Percentiles rank a stretch among this genome's conserved stretches.
Evolutionary conservation across 176 grass and related monocot species (phyloP).

Genomic region (Thalia dealbata): DNA sequence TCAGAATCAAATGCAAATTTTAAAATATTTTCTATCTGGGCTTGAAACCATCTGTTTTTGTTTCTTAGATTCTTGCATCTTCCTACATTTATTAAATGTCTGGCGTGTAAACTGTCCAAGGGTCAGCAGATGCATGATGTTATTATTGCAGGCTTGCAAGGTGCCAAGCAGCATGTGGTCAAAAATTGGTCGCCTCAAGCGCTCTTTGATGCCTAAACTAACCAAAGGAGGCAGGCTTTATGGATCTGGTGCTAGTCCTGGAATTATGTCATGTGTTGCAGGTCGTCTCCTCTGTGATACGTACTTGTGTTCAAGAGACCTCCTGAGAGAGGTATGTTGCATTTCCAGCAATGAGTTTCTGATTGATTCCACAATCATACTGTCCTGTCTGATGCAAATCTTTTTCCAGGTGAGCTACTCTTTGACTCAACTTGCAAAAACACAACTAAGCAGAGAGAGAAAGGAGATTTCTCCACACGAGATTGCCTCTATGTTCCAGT

Average conservation of each 20-base stretch:
- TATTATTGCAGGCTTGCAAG: constrained; percentile 54
- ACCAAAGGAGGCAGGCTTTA: constrained; percentile 79
- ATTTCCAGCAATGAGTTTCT: background rate
- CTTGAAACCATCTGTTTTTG: background rate
- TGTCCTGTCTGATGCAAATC: background rate
- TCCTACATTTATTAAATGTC: background rate
- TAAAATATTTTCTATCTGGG: background rate
- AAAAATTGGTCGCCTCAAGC: constrained; percentile 86
- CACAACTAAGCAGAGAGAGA: constrained; percentile 65
- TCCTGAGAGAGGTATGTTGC: constrained; percentile 64
- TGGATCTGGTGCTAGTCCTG: constrained; percentile 89
- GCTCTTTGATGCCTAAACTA: constrained; percentile 77
- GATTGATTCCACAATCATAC: background rate
- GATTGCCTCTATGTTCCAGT: constrained; percentile 82
- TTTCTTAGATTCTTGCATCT: background rate
- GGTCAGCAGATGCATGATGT: background rate
- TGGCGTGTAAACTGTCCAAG: background rate
- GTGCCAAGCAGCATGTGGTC: constrained; percentile 88
- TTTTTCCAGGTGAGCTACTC: constrained; percentile 79
- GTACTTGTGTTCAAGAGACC: constrained; percentile 86
- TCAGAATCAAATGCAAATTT: background rate
- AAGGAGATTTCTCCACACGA: constrained; percentile 82
- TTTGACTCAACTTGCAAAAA: constrained; percentile 94
- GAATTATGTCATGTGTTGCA: constrained; percentile 96
- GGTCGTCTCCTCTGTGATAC: constrained; percentile 96